Evolutionary conservation across 345 rosid genomes (phyloP), one percentile per base, ranked within the genome.

Genomic region (Ceriops decandra): DNA sequence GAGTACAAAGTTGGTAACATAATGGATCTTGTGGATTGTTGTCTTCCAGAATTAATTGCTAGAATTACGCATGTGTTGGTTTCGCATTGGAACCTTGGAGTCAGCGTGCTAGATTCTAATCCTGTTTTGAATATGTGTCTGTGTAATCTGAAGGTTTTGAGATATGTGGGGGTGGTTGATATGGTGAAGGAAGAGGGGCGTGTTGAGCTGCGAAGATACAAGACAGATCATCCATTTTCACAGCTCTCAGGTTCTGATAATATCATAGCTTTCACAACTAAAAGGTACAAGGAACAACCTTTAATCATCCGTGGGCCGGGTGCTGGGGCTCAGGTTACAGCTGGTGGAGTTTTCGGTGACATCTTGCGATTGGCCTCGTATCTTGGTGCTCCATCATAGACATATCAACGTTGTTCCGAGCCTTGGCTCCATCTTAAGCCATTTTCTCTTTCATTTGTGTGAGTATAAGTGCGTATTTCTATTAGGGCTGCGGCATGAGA

Each of bases 241-340:
- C 98, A 92, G 76, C 90, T 95, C 9, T 80, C 96, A 0, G 98
- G 98, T 22, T 87, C 97, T 0, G 99, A 92, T 68, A 95, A 92
- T 80, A 95, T 95, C 69, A 95, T 92, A 64, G 99, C 98, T 47
- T 92, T 95, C 86, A 87, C 99, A 22, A 92, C 99, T 8, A 78
- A 76, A 64, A 86, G 99, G 75, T 90, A 92, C 85, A 90, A 81
- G 78, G 87, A 86, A 20, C 99, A 92, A 70, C 98, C 99, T 8
- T 80, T 95, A 38, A 95, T 95, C 28, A 95, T 92, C 46, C 92
- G 98, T 6, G 99, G 99, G 5, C 99, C 98, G 4, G 98, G 99
- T 27, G 98, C 99, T 6, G 98, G 99, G 46, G 99, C 98, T 31
- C 88, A 95, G 80, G 99, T 92, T 68, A 95, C 99, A 0, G 99